phyloP scores from a whole-genome alignment of 305 asterid genomes.

The Stenogyne calaminthoides region DNA sequence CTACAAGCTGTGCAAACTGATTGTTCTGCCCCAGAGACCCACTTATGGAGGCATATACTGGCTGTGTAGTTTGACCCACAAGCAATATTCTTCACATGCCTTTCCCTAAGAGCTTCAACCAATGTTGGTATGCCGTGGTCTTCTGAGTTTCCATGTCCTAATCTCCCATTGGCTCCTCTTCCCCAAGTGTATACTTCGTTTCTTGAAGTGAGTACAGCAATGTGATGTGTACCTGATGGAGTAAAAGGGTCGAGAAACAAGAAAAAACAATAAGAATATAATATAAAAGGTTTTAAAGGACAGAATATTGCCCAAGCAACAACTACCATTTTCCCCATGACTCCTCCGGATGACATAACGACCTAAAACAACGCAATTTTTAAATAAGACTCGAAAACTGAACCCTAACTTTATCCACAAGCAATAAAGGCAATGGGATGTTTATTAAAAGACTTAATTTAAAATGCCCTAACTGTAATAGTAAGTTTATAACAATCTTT shows the following conservation, averaged over 20 bases:
- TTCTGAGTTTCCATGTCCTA: conserved; percentile 86
- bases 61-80: conserved; percentile 89
- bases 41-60: conserved; percentile 82
- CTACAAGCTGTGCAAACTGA: conserved; percentile 80
- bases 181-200: conserved; percentile 94
- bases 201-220: conserved; percentile 78
- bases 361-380: neutral
- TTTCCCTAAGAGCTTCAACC: conserved; percentile 76
- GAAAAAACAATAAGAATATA: neutral
- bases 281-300: neutral
- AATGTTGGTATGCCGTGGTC: conserved; percentile 71
- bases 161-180: conserved; percentile 79
- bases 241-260: neutral
- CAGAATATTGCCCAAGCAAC: neutral
- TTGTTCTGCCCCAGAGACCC: conserved; percentile 91
- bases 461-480: neutral
- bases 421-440: neutral
- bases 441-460: neutral
- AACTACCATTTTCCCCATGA: neutral
- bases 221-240: conserved; percentile 44
- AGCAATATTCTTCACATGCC: conserved; percentile 70
- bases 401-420: neutral
- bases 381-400: neutral
- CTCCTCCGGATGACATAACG: neutral
- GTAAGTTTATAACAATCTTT: neutral